Evolutionary conservation across 331 rosid genomes (phyloP).

Genomic region (Arachis monticola): DNA sequence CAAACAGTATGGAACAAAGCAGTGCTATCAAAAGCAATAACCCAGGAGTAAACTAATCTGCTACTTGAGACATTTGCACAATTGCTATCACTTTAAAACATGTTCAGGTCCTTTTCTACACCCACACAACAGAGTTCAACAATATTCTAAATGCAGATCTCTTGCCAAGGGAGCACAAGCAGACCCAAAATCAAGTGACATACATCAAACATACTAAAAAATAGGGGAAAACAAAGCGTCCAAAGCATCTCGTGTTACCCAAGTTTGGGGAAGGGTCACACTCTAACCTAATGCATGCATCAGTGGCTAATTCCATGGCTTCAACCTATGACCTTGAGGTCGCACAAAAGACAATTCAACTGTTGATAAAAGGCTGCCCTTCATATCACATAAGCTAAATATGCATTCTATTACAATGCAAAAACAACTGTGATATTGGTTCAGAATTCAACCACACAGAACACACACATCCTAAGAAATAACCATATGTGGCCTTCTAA

Average conservation of each 20-base stretch:
- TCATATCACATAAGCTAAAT: no score
- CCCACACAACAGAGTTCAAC: not conserved
- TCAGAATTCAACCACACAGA: no score
- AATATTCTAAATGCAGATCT: constrained; percentile 29
- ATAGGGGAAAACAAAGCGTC: no score
- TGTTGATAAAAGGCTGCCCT: not conserved
- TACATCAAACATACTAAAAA: no score
- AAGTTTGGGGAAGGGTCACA: no score
- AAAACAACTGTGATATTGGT: no score
- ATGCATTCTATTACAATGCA: no score
- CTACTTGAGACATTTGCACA: constrained; percentile 27
- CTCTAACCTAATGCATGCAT: constrained; percentile 6
- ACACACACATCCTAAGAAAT: no score
- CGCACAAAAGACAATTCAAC: no score
- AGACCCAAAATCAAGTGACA: constrained; percentile 16
- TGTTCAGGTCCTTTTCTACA: not conserved
- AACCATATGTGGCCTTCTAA: no score
- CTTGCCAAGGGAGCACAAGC: constrained; percentile 27
- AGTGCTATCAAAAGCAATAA: constrained; percentile 30
- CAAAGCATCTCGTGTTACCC: no score
- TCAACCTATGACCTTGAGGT: not conserved
- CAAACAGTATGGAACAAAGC: constrained; percentile 29
- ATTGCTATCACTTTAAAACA: constrained; percentile 9
- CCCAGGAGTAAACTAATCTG: not conserved
- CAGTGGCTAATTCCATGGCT: not conserved